phyloP scores from a whole-genome alignment of 2,329 filamentous ascomycete genomes.

The Curvularia spicifera region DNA sequence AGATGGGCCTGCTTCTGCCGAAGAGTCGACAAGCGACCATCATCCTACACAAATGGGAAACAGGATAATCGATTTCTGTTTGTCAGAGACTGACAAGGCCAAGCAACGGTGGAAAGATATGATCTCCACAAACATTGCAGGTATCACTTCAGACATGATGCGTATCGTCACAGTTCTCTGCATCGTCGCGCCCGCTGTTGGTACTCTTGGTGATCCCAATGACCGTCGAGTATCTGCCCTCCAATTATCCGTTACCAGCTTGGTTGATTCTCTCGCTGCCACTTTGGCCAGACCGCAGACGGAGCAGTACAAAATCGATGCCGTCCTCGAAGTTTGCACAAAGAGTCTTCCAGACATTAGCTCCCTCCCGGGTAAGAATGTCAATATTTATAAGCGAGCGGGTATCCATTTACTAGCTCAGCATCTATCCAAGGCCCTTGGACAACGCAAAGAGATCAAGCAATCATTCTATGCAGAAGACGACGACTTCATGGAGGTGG shows the following conservation, averaged over 20 bases:
- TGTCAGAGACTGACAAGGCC: constrained; percentile 55
- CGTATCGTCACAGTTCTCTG: constrained; percentile 59
- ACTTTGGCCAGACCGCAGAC: constrained; percentile 49
- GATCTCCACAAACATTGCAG: constrained; percentile 51
- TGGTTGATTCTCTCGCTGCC: constrained; percentile 38
- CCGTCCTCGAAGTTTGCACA: constrained; percentile 48
- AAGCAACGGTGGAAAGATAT: constrained; percentile 54
- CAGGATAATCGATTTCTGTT: constrained; percentile 54
- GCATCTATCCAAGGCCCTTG: constrained; percentile 41
- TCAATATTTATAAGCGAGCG: constrained; percentile 28
- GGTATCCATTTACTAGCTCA: constrained; percentile 46
- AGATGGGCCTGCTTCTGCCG: not conserved
- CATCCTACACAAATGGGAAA: constrained; percentile 33
- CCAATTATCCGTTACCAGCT: constrained; percentile 27
- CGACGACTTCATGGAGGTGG: constrained; percentile 70
- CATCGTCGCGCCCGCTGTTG: constrained; percentile 50
- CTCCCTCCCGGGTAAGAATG: constrained; percentile 21
- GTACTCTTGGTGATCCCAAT: constrained; percentile 22
- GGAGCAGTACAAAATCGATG: constrained; percentile 54
- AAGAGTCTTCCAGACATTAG: constrained; percentile 41
- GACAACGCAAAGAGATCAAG: constrained; percentile 36
- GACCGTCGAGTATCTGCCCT: constrained; percentile 35
- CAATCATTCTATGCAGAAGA: constrained; percentile 45
- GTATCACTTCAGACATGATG: constrained; percentile 58
- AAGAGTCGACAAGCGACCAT: constrained; percentile 24